Percentiles rank a stretch among this genome's conserved stretches.
phyloP scores from a whole-genome alignment of 1,139 yeast species.

The Schwanniomyces etchellsii region DNA sequence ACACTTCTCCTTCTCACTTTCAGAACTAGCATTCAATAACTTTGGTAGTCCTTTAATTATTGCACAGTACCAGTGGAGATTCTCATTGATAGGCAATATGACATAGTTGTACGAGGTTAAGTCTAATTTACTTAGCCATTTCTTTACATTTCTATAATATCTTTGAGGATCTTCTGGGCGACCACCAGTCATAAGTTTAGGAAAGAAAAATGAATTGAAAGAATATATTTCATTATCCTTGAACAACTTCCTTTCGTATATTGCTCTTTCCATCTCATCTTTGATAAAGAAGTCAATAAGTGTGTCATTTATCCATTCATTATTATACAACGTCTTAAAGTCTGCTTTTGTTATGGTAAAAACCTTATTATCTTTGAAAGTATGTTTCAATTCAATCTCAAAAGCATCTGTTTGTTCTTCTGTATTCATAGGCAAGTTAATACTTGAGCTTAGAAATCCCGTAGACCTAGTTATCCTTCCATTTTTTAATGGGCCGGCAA shows the following conservation, averaged over 20 bases:
- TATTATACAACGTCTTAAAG: constrained; percentile 61
- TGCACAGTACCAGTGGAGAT: constrained; percentile 85
- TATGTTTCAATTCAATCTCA: constrained; percentile 28
- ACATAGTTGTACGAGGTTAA: constrained; percentile 56
- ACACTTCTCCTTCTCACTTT: not conserved
- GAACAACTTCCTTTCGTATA: constrained; percentile 14
- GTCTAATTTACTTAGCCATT: constrained; percentile 76
- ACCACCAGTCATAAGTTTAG: constrained; percentile 44
- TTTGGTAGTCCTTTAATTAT: constrained; percentile 48
- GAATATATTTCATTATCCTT: constrained; percentile 42
- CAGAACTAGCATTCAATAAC: constrained; percentile 15
- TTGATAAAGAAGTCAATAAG: constrained; percentile 67
- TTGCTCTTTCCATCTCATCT: constrained; percentile 44
- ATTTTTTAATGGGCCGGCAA: constrained; percentile 2
- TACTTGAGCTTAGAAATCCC: not conserved
- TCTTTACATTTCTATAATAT: constrained; percentile 59
- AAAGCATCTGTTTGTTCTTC: constrained; percentile 3
- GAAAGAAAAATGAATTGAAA: constrained; percentile 81
- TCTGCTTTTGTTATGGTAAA: constrained; percentile 55
- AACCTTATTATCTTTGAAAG: constrained; percentile 40
- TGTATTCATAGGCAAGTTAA: not conserved
- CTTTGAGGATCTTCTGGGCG: constrained; percentile 14
- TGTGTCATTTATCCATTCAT: constrained; percentile 73
- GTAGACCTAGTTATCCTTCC: constrained; percentile 1
- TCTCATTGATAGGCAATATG: constrained; percentile 77